Evolutionary conservation across 2,329 filamentous ascomycete species (phyloP).

Genomic region (Didymella exigua): DNA sequence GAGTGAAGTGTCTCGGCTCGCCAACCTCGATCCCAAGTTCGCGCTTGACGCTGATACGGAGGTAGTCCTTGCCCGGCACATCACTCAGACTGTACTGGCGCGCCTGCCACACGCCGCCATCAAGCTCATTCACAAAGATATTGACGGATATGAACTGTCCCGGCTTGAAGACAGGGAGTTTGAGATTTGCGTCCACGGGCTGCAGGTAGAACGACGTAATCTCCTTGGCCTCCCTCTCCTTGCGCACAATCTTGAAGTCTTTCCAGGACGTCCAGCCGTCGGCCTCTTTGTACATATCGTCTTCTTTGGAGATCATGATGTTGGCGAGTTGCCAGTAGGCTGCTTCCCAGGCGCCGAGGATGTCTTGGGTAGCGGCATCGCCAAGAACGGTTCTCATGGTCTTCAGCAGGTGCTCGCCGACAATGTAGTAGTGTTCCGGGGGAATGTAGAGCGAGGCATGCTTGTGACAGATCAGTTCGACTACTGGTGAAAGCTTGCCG

Average conservation of each 20-base stretch:
- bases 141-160: conserved; percentile 75
- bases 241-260: conserved; percentile 68
- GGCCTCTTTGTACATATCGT: conserved; percentile 65
- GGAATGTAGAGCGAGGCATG: conserved; percentile 72
- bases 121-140: conserved; percentile 58
- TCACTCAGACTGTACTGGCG: conserved; percentile 77
- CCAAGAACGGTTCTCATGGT: conserved; percentile 72
- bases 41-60: conserved; percentile 74
- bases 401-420: conserved; percentile 70
- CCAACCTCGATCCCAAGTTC: conserved; percentile 61
- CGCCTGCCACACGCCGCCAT: conserved; percentile 64
- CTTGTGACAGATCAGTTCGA: conserved; percentile 77
- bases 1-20: conserved; percentile 54
- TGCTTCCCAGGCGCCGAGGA: conserved; percentile 70
- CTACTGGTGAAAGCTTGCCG: conserved; percentile 59
- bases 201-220: conserved; percentile 74
- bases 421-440: conserved; percentile 72
- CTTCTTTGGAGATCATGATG: conserved; percentile 72
- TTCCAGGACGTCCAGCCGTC: conserved; percentile 71
- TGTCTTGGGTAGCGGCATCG: conserved; percentile 66
- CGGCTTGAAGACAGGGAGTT: conserved; percentile 68
- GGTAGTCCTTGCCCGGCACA: conserved; percentile 64
- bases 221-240: conserved; percentile 69
- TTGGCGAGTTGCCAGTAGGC: conserved; percentile 76
- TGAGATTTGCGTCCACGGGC: conserved; percentile 64